These are phyloP conservation scores for Bipolaris sorokiniana DNA, from an alignment of 2,329 filamentous ascomycete genomes.

Conservation along the genomic window DNA sequence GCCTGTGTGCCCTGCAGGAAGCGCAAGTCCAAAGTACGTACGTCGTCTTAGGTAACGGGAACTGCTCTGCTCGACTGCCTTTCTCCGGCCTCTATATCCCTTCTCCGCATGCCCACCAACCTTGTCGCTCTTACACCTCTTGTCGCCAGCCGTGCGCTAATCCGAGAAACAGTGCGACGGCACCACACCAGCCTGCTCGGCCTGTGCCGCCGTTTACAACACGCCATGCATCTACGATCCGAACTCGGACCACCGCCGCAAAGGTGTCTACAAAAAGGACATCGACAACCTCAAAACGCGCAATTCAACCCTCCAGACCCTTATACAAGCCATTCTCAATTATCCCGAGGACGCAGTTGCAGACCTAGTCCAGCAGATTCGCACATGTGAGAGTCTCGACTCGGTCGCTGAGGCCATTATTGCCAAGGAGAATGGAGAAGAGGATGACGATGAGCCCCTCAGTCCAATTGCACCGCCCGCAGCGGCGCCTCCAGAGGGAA, in stretches of 20 bases:
- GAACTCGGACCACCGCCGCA: slow-evolving; percentile 92
- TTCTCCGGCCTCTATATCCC: slow-evolving; percentile 16
- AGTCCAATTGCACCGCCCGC: slow-evolving; percentile 42
- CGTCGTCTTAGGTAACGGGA: slow-evolving; percentile 21
- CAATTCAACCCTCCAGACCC: slow-evolving; percentile 86
- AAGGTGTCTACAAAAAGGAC: slow-evolving; percentile 96
- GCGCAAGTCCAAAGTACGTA: slow-evolving; percentile 49
- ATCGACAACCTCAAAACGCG: slow-evolving; percentile 85
- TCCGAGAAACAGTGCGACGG: slow-evolving; percentile 72
- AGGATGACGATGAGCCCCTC: slow-evolving; percentile 51
- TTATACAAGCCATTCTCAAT: slow-evolving; percentile 91
- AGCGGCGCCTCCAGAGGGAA: slow-evolving; percentile 44
- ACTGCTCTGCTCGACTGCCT: slow-evolving; percentile 8
- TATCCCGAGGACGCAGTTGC: slow-evolving; percentile 85
- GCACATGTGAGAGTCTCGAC: slow-evolving; percentile 79
- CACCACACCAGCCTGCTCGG: slow-evolving; percentile 59
- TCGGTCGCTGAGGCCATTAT: slow-evolving; percentile 66
- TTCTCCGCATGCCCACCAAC: slow-evolving; percentile 15
- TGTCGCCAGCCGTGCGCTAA: slow-evolving; percentile 15
- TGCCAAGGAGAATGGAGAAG: slow-evolving; percentile 57
- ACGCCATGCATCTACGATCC: slow-evolving; percentile 94
- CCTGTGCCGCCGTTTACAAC: slow-evolving; percentile 92
- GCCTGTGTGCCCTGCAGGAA: slow-evolving; percentile 51
- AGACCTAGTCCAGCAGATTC: slow-evolving; percentile 81
- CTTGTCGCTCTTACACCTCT: slow-evolving; percentile 11